phyloP scores from a whole-genome alignment of 2,329 filamentous ascomycete species.

The Ophiosphaerella herpotricha region DNA sequence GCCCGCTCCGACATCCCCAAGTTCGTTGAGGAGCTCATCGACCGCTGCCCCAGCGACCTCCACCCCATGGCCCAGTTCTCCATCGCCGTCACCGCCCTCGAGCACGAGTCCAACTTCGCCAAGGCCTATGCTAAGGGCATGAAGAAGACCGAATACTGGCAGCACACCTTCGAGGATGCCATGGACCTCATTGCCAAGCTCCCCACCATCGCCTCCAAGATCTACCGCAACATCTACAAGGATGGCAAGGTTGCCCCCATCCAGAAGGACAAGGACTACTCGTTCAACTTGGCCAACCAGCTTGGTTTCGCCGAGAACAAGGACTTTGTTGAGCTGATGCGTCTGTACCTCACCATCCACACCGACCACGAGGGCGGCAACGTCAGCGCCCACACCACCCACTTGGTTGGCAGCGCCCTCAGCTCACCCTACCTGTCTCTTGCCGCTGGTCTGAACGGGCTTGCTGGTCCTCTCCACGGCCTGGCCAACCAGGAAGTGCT shows the following conservation, averaged over 20 bases:
- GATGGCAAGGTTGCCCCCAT: slow-evolving; percentile 95
- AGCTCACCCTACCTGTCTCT: slow-evolving; percentile 98
- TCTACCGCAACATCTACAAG: slow-evolving; percentile 99
- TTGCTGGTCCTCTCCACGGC: slow-evolving; percentile 97
- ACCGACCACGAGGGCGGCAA: slow-evolving; percentile 99
- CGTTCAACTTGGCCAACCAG: slow-evolving; percentile 99
- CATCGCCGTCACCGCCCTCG: slow-evolving; percentile 93
- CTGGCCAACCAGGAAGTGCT: slow-evolving; percentile 99
- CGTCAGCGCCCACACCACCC: slow-evolving; percentile 97
- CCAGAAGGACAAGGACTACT: slow-evolving; percentile 99
- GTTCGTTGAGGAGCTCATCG: slow-evolving; percentile 98
- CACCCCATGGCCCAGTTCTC: slow-evolving; percentile 99
- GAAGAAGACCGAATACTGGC: slow-evolving; percentile 99
- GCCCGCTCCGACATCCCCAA: slow-evolving; percentile 96
- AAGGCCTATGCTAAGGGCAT: slow-evolving; percentile 99
- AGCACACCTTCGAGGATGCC: slow-evolving; percentile 98
- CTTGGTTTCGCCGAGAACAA: slow-evolving; percentile 93
- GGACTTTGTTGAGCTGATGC: slow-evolving; percentile 98
- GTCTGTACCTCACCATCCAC: slow-evolving; percentile 99
- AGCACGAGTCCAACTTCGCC: slow-evolving; percentile 96
- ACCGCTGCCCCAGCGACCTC: slow-evolving; percentile 97
- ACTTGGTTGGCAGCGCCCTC: slow-evolving; percentile 94
- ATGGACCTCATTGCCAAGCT: slow-evolving; percentile 99
- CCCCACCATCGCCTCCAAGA: slow-evolving; percentile 94
- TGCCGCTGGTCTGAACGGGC: slow-evolving; percentile 94